Base-by-base conservation (phyloP, 2,329 filamentous ascomycete species). In the Ophiostoma australiae region DNA sequence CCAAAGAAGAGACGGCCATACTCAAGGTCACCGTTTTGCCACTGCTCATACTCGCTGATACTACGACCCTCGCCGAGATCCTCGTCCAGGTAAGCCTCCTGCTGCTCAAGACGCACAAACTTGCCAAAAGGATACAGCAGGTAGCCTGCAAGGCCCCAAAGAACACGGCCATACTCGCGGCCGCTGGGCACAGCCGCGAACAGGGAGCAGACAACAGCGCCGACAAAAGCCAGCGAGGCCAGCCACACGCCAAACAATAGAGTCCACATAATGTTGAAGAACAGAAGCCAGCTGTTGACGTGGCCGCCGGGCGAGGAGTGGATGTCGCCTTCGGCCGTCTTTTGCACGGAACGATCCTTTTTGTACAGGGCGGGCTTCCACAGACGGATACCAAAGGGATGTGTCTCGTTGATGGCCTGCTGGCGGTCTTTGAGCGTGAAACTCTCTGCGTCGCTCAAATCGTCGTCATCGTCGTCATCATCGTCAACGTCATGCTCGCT, bases 331-430 rank as follows among this genome's bases (percentile, higher is more conserved):
- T 98, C 94, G 6, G 95, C 95, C 67, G 90, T 97, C 80, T 96
- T 95, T 79, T 98, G 93, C 52, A 99, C 96, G 0, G 95, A 99
- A 71, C 95, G 90, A 76, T 91, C 90, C 80, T 99, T 99, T 82
- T 99, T 99, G 86, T 99, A 99, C 74, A 99, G 80, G 1, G 95
- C 96, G 63, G 95, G 95, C 80, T 99, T 99, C 95, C 95, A 99
- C 74, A 99, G 92, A 79, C 96, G 90, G 78, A 99, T 98, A 84
- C 95, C 95, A 77, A 99, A 99, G 0, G 95, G 95, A 84, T 99
- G 95, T 0, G 95, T 99, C 79, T 97, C 91, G 81, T 99, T 99
- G 84, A 99, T 99, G 74, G 95, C 95, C 79, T 97, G 90, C 81
- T 99, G 95, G 71, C 95, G 89, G 80, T 99, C 95, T 80, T 96